Evolutionary conservation across 768 basidiomycete species (phyloP), one percentile per base, ranked within the genome.

Genomic region (Clitopilus hobsonii): DNA sequence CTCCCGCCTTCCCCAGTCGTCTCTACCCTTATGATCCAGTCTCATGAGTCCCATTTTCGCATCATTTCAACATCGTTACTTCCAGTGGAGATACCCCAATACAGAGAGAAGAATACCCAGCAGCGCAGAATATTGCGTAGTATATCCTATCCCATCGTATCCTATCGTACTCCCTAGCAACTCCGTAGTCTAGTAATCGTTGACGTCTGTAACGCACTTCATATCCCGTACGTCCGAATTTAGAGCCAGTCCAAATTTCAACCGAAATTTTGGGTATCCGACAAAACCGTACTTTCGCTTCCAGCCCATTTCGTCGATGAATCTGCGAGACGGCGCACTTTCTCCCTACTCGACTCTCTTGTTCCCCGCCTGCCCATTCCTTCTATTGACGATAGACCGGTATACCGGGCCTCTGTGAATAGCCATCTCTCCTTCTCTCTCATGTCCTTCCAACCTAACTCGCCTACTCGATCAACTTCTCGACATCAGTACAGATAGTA

Each of bases 401-500:
- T 41, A 18, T 18, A 41, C 38, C 38, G 18, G 5, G 41, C 41
- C n/a, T n/a, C 41, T 10, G n/a, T 45, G n/a, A 45, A 45, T 45
- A 45, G n/a, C 41, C 41, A 23, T 18, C 41, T 36, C n/a, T n/a
- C 32, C 13, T 36, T 11, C n/a, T 11, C 32, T 4, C 41, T 16
- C 18, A 23, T 20, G n/a, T 20, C 11, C 18, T 23, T 41, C 18
- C 38, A 41, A 10, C 32, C 32, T n/a, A 36, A 11, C 41, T n/a
- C n/a, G n/a, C n/a, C n/a, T n/a, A 45, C 41, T 45, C n/a, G n/a
- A 45, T 45, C 41, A 45, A 45, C 41, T 45, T 45, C 41, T 45
- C 41, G 41, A 45, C 41, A 45, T 45, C 41, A 45, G 41, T 20
- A 2, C 41, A 45, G 41, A 18, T 3, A 45, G 22, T 16, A 45